These are phyloP conservation scores for Pichia sp. DNA, from an alignment of 1,139 yeast genomes.

Conservation along the genomic window DNA sequence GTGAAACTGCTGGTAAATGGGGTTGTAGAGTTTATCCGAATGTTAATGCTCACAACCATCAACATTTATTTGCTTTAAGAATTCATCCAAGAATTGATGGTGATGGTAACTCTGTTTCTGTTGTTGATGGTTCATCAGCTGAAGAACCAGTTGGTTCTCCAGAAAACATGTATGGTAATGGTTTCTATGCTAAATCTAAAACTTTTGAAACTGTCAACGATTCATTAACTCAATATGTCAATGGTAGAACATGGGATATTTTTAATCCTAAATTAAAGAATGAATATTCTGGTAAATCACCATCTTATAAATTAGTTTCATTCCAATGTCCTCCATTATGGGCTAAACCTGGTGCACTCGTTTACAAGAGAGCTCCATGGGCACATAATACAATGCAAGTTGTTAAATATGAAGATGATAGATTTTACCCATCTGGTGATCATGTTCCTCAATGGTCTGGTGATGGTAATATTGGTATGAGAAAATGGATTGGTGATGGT, in stretches of 20 bases:
- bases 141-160: conserved; percentile 56
- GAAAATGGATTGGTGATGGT: conserved; percentile 70
- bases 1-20: conserved; percentile 65
- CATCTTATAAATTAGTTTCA: conserved; percentile 73
- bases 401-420: conserved; percentile 61
- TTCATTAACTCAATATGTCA: conserved; percentile 58
- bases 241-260: conserved; percentile 73
- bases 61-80: conserved; percentile 76
- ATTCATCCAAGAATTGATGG: conserved; percentile 79
- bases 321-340: conserved; percentile 66
- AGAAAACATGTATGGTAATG: conserved; percentile 72
- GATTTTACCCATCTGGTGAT: conserved; percentile 73
- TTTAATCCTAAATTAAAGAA: conserved; percentile 64
- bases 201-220: conserved; percentile 63
- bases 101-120: conserved; percentile 67
- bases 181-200: conserved; percentile 57
- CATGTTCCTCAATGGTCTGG: conserved; percentile 79
- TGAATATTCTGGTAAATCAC: conserved; percentile 67
- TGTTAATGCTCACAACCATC: conserved; percentile 81
- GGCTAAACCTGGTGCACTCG: conserved; percentile 70
- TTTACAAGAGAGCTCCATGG: conserved; percentile 79
- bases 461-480: conserved; percentile 63
- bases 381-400: conserved; percentile 63
- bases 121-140: conserved; percentile 57
- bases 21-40: conserved; percentile 77